Base-by-base conservation (phyloP, 164 flowering plant species). In the Saururus chinensis region DNA sequence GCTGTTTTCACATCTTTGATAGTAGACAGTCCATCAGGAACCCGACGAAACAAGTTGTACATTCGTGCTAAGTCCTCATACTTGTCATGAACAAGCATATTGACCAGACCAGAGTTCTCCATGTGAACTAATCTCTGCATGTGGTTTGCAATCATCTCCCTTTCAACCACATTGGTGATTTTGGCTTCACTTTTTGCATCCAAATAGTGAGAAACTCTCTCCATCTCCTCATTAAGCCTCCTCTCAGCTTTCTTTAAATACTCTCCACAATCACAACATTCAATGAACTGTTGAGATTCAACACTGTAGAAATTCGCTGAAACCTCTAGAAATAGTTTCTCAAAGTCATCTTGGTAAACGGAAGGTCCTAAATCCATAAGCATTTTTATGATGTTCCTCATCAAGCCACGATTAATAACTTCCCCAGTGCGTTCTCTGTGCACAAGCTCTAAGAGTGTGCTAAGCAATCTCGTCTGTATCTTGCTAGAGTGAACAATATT, bases 101-200 rank as follows among this genome's bases (percentile, higher is more conserved):
- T 83, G 35, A 92, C 93, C 64, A 89, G 59, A 26, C 98, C 98
- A 4, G 96, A 92, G 60, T 87, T 89, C 67, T 92, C 98, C 98
- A 92, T 89, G 70, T 89, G 89, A 20, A 92, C 95, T 45, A 92
- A 66, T 63, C 88, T 77, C 65, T 68, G 79, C 96, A 92, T 92
- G 82, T 89, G 93, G 69, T 83, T 86, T 13, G 84, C 92, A 77
- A 92, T 88, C 98, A 92, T 89, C 81, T 92, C 96, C 65, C 77
- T 85, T 79, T 89, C 98, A 58, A 92, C 98, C 64, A 89, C 96
- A 72, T 73, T 78, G 19, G 93, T 86, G 49, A 89, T 83, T 81
- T 83, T 84, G 23, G 65, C 21, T 76, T 86, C 92, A 71, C 86
- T 89, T 66, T 56, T 79, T 19, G 81, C 59, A 70, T 89, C 88